phyloP scores from a whole-genome alignment of 306 rosid genomes.

The Inga laurina region DNA sequence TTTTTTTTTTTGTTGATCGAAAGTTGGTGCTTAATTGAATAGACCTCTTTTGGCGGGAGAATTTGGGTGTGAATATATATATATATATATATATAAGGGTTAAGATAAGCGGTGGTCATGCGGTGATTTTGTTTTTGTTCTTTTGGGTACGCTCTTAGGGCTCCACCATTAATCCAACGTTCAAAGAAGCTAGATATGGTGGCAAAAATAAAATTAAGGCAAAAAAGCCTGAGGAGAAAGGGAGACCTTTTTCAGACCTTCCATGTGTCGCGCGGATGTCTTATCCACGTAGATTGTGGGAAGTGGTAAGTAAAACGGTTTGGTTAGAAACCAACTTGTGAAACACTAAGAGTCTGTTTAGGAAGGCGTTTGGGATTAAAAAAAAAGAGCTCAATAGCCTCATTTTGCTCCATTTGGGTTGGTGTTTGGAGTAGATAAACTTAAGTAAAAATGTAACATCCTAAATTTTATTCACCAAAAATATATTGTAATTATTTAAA shows the following conservation, averaged over 20 bases:
- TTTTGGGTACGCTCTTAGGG: constrained; percentile 30
- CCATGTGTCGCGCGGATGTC: constrained; percentile 40
- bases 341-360: not conserved
- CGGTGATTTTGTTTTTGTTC: constrained; percentile 23
- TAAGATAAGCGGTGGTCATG: constrained; percentile 35
- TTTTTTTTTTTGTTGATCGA: too few species aligned
- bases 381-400: too few species aligned
- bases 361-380: too few species aligned
- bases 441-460: too few species aligned
- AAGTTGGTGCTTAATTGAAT: constrained; percentile 1
- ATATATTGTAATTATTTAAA: too few species aligned
- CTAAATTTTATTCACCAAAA: too few species aligned
- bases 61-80: constrained; percentile 48
- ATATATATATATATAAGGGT: not conserved
- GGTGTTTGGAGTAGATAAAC: too few species aligned
- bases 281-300: constrained; percentile 50
- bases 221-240: too few species aligned
- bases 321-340: constrained; percentile 27
- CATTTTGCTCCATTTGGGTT: too few species aligned
- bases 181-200: constrained; percentile 41
- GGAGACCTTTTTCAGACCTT: constrained; percentile 12
- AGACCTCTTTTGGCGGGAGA: constrained; percentile 65
- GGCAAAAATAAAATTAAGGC: not conserved
- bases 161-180: constrained; percentile 44
- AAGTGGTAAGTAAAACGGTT: constrained; percentile 62